Conservation (phyloP, 768 basidiomycete species). For the Termitomyces sp. region DNA sequence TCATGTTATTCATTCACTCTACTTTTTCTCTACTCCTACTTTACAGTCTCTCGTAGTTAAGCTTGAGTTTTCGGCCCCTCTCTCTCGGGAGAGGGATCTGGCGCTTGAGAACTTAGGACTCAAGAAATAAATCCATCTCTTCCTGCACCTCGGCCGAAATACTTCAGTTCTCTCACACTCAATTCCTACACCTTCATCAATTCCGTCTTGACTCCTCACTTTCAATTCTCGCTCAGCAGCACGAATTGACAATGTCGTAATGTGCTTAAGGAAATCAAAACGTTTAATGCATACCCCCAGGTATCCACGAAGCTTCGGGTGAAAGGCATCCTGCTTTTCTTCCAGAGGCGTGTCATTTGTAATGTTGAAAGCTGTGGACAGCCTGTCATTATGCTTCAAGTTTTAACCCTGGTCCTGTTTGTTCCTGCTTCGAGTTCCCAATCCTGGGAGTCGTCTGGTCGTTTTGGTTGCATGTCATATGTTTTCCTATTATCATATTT, state of each 20-base stretch:
- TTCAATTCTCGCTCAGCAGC: too few relatives aligned
- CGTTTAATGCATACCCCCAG: background rate
- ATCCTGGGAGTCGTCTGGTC: background rate
- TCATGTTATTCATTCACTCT: too few relatives aligned
- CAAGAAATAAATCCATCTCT: too few relatives aligned
- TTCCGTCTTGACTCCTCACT: too few relatives aligned
- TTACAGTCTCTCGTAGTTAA: too few relatives aligned
- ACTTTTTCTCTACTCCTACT: too few relatives aligned
- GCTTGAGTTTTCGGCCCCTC: too few relatives aligned
- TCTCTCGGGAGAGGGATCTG: too few relatives aligned
- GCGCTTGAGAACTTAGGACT: too few relatives aligned
- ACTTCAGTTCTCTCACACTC: too few relatives aligned
- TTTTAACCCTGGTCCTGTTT: background rate
- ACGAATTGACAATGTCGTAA: background rate
- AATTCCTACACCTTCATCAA: too few relatives aligned
- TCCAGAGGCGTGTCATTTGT: background rate
- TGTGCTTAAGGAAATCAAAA: background rate
- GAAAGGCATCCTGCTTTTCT: background rate
- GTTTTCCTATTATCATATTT: background rate
- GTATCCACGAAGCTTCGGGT: background rate
- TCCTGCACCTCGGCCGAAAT: too few relatives aligned
- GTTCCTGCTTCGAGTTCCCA: background rate
- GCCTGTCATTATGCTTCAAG: background rate
- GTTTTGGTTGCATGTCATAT: background rate
- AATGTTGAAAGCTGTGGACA: background rate